Base-by-base conservation (phyloP, 2,329 filamentous ascomycete genomes). In the Mycocentrospora acerina region DNA sequence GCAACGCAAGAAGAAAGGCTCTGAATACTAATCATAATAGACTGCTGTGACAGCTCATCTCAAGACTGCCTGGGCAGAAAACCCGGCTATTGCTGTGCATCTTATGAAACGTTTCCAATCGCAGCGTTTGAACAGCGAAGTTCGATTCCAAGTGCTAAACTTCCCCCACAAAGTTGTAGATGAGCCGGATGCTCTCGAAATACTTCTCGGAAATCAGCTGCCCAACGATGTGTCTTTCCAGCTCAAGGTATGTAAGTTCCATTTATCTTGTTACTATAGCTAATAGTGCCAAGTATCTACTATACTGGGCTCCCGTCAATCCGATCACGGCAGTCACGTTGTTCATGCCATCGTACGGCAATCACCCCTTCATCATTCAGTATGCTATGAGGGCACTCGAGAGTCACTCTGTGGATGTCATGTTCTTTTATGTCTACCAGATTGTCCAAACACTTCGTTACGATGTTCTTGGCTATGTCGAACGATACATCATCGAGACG, bases 361-460 rank as follows among this genome's bases (percentile, higher is more conserved):
- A 95, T 57, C 86, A 99, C 59, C 88, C 94, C 0, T 94, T 90
- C 68, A 78, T 98, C 36, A 81, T 97, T 26, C 94, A 99, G 66
- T 98, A 97, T 66, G 93, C 93, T 1, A 95, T 98, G 84, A 82
- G 90, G 57, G 88, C 93, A 3, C 70, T 99, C 32, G 93, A 98
- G 63, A 90, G 86, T 53, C 93, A 98, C 60, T 85, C 90, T 0
- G 85, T 96, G n/a, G 93, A 97, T 62, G 83, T 97, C 14, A 95
- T 91, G 0, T 98, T 99, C 76, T 98, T 97, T 70, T 97, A 96
- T 61, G 93, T 99, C 3, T 93, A 94, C 6, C 93, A 99, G 64
- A 94, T 98, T 55, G 93, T 98, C 11, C 93, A 99, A 66, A 86
- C 88, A 29, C 78, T 99, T 29, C 85, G 93, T 37, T 96, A 97